Conservation (phyloP, 2,329 filamentous ascomycete genomes). For the Trichoderma polysporum region DNA sequence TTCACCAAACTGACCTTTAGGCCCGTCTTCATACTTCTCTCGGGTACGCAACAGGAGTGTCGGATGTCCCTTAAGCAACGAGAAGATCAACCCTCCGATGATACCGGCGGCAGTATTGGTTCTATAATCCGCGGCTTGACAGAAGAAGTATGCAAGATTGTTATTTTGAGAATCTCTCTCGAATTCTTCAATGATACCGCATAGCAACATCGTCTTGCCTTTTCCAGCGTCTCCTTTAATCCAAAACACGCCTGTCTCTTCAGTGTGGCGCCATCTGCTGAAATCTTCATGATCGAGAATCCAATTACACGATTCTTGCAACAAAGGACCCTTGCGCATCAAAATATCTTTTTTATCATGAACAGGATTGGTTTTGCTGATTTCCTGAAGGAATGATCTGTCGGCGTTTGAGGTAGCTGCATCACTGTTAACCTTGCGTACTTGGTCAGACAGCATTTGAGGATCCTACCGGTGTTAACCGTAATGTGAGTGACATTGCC, state of each 20-base stretch:
- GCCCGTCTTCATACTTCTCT: not conserved
- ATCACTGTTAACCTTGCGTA: not conserved
- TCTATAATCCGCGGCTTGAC: not conserved
- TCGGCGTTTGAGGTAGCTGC: not conserved
- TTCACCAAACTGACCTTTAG: not conserved
- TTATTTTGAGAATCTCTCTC: not conserved
- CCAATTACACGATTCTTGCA: slow-evolving; percentile 36
- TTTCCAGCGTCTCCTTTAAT: slow-evolving; percentile 41
- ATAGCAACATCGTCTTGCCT: slow-evolving; percentile 46
- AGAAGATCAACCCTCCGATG: not conserved
- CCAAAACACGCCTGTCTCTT: slow-evolving; percentile 35
- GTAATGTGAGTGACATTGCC: not conserved
- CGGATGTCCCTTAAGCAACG: not conserved
- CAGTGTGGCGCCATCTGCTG: slow-evolving; percentile 18
- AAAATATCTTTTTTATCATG: slow-evolving; percentile 37
- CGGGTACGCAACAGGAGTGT: not conserved
- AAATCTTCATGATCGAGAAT: slow-evolving; percentile 33
- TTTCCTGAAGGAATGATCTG: not conserved
- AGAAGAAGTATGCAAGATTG: not conserved
- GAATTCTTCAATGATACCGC: slow-evolving; percentile 24
- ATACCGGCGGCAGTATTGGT: not conserved
- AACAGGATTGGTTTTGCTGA: not conserved
- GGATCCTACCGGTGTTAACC: not conserved
- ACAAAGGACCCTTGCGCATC: slow-evolving; percentile 35
- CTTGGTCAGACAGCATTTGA: not conserved